phyloP scores from a whole-genome alignment of 192 early-diverging fungal genomes.

The Rhizophagus clarus region DNA sequence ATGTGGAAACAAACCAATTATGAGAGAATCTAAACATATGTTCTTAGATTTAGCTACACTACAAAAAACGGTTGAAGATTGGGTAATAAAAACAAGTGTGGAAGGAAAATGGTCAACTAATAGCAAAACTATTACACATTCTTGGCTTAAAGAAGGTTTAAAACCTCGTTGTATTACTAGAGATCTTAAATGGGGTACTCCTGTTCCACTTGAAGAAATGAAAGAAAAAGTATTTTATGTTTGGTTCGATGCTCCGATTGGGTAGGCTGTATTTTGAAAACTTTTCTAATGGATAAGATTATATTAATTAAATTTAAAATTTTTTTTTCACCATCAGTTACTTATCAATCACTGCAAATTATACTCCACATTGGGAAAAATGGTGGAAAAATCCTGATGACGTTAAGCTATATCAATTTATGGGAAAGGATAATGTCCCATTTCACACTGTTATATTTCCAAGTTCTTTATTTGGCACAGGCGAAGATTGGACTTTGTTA shows the following conservation, averaged over 20 bases:
- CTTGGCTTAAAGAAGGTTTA: conserved; percentile 95
- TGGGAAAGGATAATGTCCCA: conserved; percentile 99
- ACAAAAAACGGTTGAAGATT: conserved; percentile 76
- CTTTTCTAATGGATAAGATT: not conserved
- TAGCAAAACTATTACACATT: conserved; percentile 81
- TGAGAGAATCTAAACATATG: conserved; percentile 83
- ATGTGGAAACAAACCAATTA: conserved; percentile 78
- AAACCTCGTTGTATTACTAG: conserved; percentile 94
- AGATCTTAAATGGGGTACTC: conserved; percentile 98
- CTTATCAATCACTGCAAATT: conserved; percentile 95
- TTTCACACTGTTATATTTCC: conserved; percentile 99
- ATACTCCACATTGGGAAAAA: conserved; percentile 90
- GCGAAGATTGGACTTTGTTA: conserved; percentile 88
- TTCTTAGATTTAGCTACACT: conserved; percentile 85
- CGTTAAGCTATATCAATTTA: conserved; percentile 98
- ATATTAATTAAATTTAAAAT: not conserved
- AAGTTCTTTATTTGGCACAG: conserved; percentile 79
- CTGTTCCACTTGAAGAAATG: conserved; percentile 83
- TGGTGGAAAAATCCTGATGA: conserved; percentile 99
- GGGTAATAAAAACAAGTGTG: conserved; percentile 66
- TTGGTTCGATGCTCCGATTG: conserved; percentile 99
- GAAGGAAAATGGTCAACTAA: conserved; percentile 91
- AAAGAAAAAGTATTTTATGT: conserved; percentile 98
- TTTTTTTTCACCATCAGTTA: conserved; percentile 48
- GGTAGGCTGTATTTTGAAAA: conserved; percentile 35